phyloP scores from a whole-genome alignment of 2,329 filamentous ascomycete genomes.

The Falciphora oryzae region DNA sequence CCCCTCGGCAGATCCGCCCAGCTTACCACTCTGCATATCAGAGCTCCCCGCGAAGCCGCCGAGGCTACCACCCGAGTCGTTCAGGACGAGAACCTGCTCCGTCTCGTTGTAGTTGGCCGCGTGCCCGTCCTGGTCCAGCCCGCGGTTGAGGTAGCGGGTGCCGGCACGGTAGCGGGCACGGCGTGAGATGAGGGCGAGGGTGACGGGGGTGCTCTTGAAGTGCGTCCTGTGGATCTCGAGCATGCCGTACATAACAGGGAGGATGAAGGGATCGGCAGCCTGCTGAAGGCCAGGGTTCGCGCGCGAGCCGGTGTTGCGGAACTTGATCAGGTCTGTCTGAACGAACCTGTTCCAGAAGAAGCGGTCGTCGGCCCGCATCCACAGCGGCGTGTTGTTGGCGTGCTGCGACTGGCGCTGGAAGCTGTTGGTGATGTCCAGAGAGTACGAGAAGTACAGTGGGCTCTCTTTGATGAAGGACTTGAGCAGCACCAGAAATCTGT shows the following conservation, averaged over 20 bases:
- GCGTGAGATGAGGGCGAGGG: conserved; percentile 80
- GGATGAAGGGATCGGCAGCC: conserved; percentile 81
- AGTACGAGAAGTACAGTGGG: conserved; percentile 98
- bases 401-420: conserved; percentile 88
- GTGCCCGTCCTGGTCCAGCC: conserved; percentile 86
- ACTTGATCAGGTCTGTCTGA: conserved; percentile 85
- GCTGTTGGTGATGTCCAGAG: conserved; percentile 90
- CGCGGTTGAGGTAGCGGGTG: conserved; percentile 91
- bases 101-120: conserved; percentile 99
- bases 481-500: conserved; percentile 78
- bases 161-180: conserved; percentile 84
- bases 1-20: conserved; percentile 49
- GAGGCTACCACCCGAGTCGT: conserved; percentile 67
- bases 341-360: conserved; percentile 99
- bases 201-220: conserved; percentile 79
- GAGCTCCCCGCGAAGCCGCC: conserved; percentile 75
- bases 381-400: conserved; percentile 67
- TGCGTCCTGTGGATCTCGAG: conserved; percentile 81
- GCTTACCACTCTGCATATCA: conserved; percentile 69
- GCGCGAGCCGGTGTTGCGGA: conserved; percentile 59
- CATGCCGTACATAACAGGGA: conserved; percentile 96
- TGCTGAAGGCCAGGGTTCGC: conserved; percentile 65
- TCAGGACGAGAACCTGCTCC: conserved; percentile 85
- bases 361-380: conserved; percentile 89
- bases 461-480: conserved; percentile 75